Evolutionary conservation across 2,329 filamentous ascomycete species (phyloP).

Genomic region (Aspergillus sp.): DNA sequence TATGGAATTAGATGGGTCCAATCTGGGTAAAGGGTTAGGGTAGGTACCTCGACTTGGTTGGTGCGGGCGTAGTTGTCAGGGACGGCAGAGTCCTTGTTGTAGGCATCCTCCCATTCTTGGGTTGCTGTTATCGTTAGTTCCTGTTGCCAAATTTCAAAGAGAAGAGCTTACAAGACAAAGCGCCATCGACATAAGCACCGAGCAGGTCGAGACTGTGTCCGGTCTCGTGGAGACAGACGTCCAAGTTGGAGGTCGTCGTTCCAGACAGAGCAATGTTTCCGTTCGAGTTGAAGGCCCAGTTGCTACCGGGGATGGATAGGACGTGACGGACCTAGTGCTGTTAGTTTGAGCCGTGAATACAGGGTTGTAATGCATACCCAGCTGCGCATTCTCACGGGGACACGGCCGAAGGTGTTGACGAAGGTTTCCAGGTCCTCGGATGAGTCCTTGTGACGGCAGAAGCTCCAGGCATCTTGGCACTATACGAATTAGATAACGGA

Average conservation of each 20-base stretch:
- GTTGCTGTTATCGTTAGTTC: background rate
- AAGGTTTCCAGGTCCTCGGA: background rate
- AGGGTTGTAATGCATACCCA: background rate
- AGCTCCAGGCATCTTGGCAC: slow-evolving; percentile 6
- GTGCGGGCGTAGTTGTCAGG: slow-evolving; percentile 7
- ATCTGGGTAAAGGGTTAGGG: background rate
- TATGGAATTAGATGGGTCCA: background rate
- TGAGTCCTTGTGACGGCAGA: slow-evolving; percentile 8
- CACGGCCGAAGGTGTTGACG: background rate
- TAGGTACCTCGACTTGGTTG: slow-evolving; percentile 5
- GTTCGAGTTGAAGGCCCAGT: slow-evolving; percentile 8
- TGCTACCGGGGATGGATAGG: slow-evolving; percentile 4
- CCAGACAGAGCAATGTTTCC: slow-evolving; percentile 8
- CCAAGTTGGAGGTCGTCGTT: background rate
- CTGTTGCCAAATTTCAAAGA: background rate
- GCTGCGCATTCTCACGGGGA: slow-evolving; percentile 10
- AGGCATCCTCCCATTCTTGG: slow-evolving; percentile 4
- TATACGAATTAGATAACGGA: background rate
- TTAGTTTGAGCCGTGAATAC: background rate
- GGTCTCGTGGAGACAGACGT: slow-evolving; percentile 8
- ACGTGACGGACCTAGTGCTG: slow-evolving; percentile 1
- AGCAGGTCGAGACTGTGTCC: slow-evolving; percentile 7
- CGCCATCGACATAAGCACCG: background rate
- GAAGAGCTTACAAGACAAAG: slow-evolving; percentile 1
- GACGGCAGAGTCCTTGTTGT: slow-evolving; percentile 1